Evolutionary conservation across 2,329 filamentous ascomycete species (phyloP).

Genomic region (Periconia digitata): DNA sequence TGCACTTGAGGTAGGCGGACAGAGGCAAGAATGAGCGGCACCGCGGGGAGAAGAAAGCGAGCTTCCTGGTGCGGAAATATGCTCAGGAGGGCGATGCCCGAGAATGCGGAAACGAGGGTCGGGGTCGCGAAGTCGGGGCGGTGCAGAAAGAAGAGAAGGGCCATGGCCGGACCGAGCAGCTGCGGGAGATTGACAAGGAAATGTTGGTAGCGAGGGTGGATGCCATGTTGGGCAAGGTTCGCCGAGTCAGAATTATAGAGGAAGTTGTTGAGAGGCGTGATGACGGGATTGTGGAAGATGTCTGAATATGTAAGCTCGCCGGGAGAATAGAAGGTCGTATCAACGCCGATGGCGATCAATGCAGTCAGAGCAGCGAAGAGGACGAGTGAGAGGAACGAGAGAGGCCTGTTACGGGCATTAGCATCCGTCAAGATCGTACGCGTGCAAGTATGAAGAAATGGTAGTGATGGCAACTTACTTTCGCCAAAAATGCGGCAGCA

Average conservation of each 20-base stretch:
- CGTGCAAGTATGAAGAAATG: not conserved
- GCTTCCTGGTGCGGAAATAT: constrained; percentile 79
- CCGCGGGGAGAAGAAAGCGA: constrained; percentile 72
- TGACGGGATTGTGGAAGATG: constrained; percentile 57
- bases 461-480: constrained; percentile 60
- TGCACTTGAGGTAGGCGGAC: constrained; percentile 65
- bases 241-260: constrained; percentile 51
- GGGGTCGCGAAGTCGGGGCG: constrained; percentile 49
- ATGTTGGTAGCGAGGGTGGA: constrained; percentile 57
- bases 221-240: constrained; percentile 56
- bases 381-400: constrained; percentile 63
- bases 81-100: constrained; percentile 70
- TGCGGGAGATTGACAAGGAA: constrained; percentile 55
- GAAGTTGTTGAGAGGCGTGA: constrained; percentile 58
- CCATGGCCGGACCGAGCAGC: constrained; percentile 55
- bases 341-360: constrained; percentile 73
- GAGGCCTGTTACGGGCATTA: constrained; percentile 47
- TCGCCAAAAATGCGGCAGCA: constrained; percentile 82
- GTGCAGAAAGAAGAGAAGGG: constrained; percentile 54
- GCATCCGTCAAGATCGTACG: not conserved
- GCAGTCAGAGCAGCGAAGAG: constrained; percentile 68
- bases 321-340: constrained; percentile 77
- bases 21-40: constrained; percentile 76
- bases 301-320: constrained; percentile 66
- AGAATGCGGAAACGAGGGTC: constrained; percentile 72